These are phyloP conservation scores for Dothiorella sarmentorum DNA, from an alignment of 2,329 filamentous ascomycete species.

Conservation along the genomic window DNA sequence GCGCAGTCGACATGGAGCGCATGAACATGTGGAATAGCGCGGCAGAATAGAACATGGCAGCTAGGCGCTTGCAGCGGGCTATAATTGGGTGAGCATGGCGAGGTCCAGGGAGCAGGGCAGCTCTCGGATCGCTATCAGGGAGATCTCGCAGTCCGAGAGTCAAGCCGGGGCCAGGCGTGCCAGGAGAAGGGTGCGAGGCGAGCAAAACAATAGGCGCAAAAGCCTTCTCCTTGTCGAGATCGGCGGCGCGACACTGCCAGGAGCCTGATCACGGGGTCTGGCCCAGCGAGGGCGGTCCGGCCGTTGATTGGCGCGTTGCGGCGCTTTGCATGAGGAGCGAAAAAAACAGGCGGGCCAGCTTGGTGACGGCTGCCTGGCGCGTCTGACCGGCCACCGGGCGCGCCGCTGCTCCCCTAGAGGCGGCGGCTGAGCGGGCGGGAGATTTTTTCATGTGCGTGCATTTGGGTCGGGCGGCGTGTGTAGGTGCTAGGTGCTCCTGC, in stretches of 20 bases:
- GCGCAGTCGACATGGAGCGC: background rate
- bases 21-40: background rate
- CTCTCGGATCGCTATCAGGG: constrained; percentile 4
- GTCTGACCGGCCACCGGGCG: background rate
- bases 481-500: background rate
- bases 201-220: constrained; percentile 4
- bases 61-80: constrained; percentile 2
- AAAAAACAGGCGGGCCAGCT: constrained; percentile 10
- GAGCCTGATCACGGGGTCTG: constrained; percentile 10
- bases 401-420: too few relatives aligned
- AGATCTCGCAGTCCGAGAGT: constrained; percentile 6
- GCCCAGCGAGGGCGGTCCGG: background rate
- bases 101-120: background rate
- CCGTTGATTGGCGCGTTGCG: constrained; percentile 1
- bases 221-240: constrained; percentile 9
- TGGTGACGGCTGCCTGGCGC: constrained; percentile 1
- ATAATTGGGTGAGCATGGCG: background rate
- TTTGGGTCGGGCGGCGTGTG: constrained; percentile 6
- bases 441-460: background rate
- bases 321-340: background rate
- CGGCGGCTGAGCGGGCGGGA: background rate
- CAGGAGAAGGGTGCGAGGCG: constrained; percentile 11
- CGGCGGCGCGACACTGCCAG: constrained; percentile 9
- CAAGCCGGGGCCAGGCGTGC: background rate
- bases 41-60: constrained; percentile 3